Evolutionary conservation across 148 eudicot species (phyloP), one percentile per base, ranked within the genome.

Genomic region (Rhododendron griersonianum): DNA sequence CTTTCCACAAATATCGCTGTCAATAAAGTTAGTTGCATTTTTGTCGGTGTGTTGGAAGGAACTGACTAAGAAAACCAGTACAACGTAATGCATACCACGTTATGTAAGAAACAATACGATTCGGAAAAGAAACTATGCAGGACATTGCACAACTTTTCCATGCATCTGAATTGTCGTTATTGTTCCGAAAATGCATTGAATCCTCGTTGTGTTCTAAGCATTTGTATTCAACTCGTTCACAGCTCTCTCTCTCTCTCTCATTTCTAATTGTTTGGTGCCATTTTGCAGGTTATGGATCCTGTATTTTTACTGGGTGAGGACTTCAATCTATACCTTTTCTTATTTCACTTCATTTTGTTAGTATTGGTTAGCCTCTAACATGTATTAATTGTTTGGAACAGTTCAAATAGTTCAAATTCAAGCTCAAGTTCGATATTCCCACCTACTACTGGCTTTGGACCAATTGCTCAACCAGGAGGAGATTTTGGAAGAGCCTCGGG

Each of bases 251-350:
- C 11, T 19, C 41, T 67, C 14, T 16, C 25, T 63, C 33, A 37
- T 59, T 7, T 51, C n/a, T 82, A 74, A 63, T 71, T 84, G 23
- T n/a, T 71, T 80, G 67, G 77, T 76, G 80, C 57, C 37, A 41
- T 83, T 76, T 87, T 86, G 88, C 96, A 95, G 98, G 98, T 84
- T 92, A 94, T 89, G 96, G 98, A 85, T 91, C 96, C 25, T 95
- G 98, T 86, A 89, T 69, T 79, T 95, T 94, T 92, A 89, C 91
- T 3, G 98, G 96, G 98, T 95, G 89, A 92, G 90, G 84, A 15
- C 69, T 51, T 80, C 13, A 25, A 16, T 51, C 82, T 80, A 19
- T 16, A 50, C 5, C 21, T 48, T 53, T 80, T n/a, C 82, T 18
- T 7, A 7, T 79, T 50, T 51, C 39, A 25, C 59, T 15, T 80